phyloP scores from a whole-genome alignment of 192 early-diverging fungal genomes.

The Lunasporangiospora selenospora region DNA sequence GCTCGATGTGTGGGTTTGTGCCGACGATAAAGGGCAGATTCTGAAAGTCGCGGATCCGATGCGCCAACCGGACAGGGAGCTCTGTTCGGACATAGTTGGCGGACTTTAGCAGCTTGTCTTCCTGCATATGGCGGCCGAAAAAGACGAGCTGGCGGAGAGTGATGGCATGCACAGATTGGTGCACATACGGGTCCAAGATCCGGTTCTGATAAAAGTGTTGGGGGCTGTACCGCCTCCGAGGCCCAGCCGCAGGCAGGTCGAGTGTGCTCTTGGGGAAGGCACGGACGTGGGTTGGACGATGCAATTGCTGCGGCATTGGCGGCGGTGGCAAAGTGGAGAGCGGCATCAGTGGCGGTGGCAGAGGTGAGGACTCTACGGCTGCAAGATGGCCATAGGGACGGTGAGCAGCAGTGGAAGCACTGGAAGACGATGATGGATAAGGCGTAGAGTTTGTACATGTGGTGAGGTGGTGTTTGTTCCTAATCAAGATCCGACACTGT shows the following conservation, averaged over 20 bases:
- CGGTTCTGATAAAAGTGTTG: constrained; percentile 90
- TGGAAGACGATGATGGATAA: too few relatives aligned
- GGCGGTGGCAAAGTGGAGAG: too few relatives aligned
- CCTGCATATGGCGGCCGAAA: constrained; percentile 84
- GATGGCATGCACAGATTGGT: constrained; percentile 74
- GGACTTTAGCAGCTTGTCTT: constrained; percentile 77
- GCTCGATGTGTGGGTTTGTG: constrained; percentile 83
- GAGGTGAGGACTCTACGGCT: too few relatives aligned
- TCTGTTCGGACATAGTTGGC: constrained; percentile 91
- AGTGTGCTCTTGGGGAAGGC: too few relatives aligned
- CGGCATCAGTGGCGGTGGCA: too few relatives aligned
- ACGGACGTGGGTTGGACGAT: too few relatives aligned
- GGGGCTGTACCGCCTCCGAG: constrained; percentile 30
- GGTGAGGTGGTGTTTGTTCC: constrained; percentile 2
- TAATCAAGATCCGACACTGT: constrained; percentile 20
- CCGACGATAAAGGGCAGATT: constrained; percentile 87
- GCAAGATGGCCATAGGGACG: too few relatives aligned
- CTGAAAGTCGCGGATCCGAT: constrained; percentile 92
- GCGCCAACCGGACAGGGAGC: constrained; percentile 88
- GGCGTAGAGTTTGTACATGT: too few relatives aligned
- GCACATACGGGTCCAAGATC: constrained; percentile 81
- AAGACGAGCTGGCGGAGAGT: constrained; percentile 89
- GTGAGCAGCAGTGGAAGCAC: too few relatives aligned
- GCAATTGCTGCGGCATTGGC: too few relatives aligned
- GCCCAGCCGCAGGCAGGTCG: too few relatives aligned